Evolutionary conservation across 768 basidiomycete genomes (phyloP), one percentile per base, ranked within the genome.

Genomic region (Lactarius evosmus): DNA sequence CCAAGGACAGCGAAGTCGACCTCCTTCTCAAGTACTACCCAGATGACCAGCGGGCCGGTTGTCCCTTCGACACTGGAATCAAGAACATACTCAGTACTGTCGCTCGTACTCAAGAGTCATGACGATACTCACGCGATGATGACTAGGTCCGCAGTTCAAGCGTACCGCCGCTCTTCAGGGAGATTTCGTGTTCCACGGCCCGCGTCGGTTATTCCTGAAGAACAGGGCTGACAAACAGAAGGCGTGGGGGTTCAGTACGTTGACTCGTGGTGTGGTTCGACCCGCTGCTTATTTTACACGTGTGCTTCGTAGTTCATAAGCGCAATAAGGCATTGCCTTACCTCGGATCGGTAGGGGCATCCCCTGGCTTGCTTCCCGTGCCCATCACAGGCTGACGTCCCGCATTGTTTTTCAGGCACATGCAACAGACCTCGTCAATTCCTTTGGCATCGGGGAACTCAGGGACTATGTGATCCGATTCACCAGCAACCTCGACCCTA

Each of bases 21-120:
- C 41, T 52, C 27, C 51, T 73, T 25, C 50, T 73, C 38, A 36
- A 36, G 12, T 56, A 71, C 1, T 75, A 74, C 32, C 67, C 69
- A 2, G 59, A 67, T 36, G 54, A 59, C 32, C 67, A 40, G 7
- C 49, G 58, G 16, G 62, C 61, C 2, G 67, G 67, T 7, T 46
- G 36, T 57, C 67, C 67, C 12, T 68, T 68, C 56, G 66, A 67
- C 56, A 68, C 66, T 6, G 67, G 67, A 7, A 1, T 67, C 9
- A 50, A 50, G 27, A 68, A 63, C 33, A 32, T 11, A 7, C 62
- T 80, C 6, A 77, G 78, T 2, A 63, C 78, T 7, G 7, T 30
- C 29, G 46, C 30, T 33, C 7, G 11, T 12, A 3, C 30, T 19
- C 8, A 27, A 44, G 33, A 46, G 7, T 22, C 29, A 54, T 1